phyloP scores from a whole-genome alignment of 2,329 filamentous ascomycete genomes.

The Alternaria sp. region DNA sequence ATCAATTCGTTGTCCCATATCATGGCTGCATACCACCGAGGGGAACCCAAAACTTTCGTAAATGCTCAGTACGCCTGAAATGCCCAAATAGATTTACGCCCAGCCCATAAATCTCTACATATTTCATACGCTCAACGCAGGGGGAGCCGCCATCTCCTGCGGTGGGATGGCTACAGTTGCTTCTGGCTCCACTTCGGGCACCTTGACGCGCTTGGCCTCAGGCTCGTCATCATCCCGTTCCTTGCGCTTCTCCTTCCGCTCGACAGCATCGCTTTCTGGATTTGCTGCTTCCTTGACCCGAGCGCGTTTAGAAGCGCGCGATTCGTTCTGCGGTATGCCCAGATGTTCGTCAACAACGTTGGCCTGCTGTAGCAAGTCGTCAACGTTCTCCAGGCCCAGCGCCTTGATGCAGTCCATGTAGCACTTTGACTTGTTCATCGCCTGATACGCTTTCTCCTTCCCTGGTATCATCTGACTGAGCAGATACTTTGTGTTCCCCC shows the following conservation, averaged over 20 bases:
- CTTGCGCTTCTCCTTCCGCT: conserved; percentile 30
- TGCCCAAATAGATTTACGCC: conserved; percentile 5
- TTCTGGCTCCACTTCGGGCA: conserved; percentile 22
- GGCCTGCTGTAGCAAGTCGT: conserved; percentile 69
- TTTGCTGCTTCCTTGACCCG: conserved; percentile 40
- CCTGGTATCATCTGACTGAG: conserved; percentile 86
- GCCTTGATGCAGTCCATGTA: conserved; percentile 73
- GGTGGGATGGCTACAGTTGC: conserved; percentile 6
- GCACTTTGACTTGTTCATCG: conserved; percentile 69
- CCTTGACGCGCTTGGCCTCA: conserved; percentile 37
- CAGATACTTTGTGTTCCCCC: conserved; percentile 91
- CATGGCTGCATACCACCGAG: not conserved
- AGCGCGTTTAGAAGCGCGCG: conserved; percentile 54
- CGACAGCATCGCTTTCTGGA: conserved; percentile 11
- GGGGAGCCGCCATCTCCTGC: conserved; percentile 24
- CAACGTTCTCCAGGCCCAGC: conserved; percentile 69
- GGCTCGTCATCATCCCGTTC: conserved; percentile 18
- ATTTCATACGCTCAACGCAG: conserved; percentile 27
- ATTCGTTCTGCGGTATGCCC: conserved; percentile 62
- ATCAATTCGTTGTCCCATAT: not conserved
- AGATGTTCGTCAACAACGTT: conserved; percentile 68
- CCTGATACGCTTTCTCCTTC: conserved; percentile 68
- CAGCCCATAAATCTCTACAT: not conserved
- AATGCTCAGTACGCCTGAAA: conserved; percentile 25
- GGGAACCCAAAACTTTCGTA: conserved; percentile 5